A percentile compares a stretch with the other conserved stretches of the same genome.
These are phyloP conservation scores for Pterocarpus santalinus DNA, from an alignment of 306 rosid genomes.

Conservation along the genomic window DNA sequence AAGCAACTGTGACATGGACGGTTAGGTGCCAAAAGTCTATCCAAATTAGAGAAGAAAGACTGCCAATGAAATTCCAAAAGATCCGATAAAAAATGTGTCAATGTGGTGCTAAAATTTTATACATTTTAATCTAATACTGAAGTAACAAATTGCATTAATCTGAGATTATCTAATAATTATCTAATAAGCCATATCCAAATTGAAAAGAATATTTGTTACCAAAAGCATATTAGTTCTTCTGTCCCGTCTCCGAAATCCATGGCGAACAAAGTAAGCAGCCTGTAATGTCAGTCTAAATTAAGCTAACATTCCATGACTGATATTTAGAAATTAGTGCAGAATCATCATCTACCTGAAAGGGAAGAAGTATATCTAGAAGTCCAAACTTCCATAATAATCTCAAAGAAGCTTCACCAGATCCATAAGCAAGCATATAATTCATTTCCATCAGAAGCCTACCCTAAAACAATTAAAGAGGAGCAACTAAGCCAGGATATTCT, in stretches of 20 bases:
- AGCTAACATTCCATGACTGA: conserved; percentile 37
- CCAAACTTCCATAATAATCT: conserved; percentile 87
- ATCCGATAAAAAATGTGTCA: conserved; percentile 36
- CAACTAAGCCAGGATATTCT: conserved; percentile 41
- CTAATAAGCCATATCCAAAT: conserved; percentile 31
- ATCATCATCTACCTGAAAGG: conserved; percentile 66
- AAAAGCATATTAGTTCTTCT: conserved; percentile 88
- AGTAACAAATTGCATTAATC: conserved; percentile 22
- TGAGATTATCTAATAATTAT: conserved; percentile 41
- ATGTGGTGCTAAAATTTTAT: conserved; percentile 13
- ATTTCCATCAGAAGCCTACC: conserved; percentile 87
- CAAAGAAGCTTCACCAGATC: conserved; percentile 89
- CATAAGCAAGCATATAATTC: conserved; percentile 90
- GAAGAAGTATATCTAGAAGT: conserved; percentile 83
- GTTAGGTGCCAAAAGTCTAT: conserved; percentile 84
- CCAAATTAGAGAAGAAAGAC: conserved; percentile 86
- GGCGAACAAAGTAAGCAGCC: conserved; percentile 83
- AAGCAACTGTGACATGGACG: conserved; percentile 89
- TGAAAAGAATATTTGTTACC: conserved; percentile 57
- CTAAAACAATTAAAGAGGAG: conserved; percentile 55
- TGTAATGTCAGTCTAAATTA: conserved; percentile 53
- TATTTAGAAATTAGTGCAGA: conserved; percentile 33
- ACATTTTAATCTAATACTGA: conserved; percentile 23
- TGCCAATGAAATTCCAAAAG: conserved; percentile 64
- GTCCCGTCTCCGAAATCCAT: conserved; percentile 82